Evolutionary conservation across 768 basidiomycete genomes (phyloP).

Genomic region (Xerocomus spinulosus): DNA sequence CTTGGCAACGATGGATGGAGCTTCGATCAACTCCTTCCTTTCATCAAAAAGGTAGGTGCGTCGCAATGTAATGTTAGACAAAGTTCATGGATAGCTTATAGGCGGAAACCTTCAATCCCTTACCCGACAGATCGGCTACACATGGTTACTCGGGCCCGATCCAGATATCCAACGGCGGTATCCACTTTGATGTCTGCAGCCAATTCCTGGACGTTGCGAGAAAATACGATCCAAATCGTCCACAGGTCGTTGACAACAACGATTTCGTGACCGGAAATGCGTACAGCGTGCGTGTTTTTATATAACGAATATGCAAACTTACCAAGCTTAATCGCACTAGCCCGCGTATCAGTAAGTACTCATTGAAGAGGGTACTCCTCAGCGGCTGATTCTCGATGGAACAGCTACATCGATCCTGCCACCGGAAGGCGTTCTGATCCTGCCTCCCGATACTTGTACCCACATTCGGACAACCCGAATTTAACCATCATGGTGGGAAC

Average conservation of each 20-base stretch:
- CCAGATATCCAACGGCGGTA: slow-evolving; percentile 17
- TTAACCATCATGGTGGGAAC: slow-evolving; percentile 31
- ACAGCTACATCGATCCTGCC: slow-evolving; percentile 49
- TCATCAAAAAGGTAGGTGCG: slow-evolving; percentile 48
- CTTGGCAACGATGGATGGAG: slow-evolving; percentile 52
- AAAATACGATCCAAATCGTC: slow-evolving; percentile 46
- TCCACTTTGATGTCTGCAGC: slow-evolving; percentile 20
- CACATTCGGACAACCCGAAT: slow-evolving; percentile 27
- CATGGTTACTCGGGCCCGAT: slow-evolving; percentile 37
- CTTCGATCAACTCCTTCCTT: slow-evolving; percentile 50
- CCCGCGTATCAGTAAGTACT: slow-evolving; percentile 15
- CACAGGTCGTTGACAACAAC: slow-evolving; percentile 44
- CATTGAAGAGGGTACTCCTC: not conserved
- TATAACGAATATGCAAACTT: not conserved
- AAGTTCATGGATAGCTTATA: slow-evolving; percentile 45
- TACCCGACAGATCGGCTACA: slow-evolving; percentile 24
- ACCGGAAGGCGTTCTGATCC: slow-evolving; percentile 33
- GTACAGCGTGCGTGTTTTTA: slow-evolving; percentile 21
- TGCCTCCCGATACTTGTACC: slow-evolving; percentile 37
- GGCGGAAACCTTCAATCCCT: slow-evolving; percentile 35
- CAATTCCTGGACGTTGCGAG: slow-evolving; percentile 46
- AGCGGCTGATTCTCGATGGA: slow-evolving; percentile 1
- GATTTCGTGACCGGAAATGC: slow-evolving; percentile 32
- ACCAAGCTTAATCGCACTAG: slow-evolving; percentile 1
- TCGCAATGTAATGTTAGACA: not conserved